A percentile compares a stretch with the other conserved stretches of the same genome.
phyloP scores from a whole-genome alignment of 2,329 filamentous ascomycete genomes.

The Phaeosphaeria sp. region DNA sequence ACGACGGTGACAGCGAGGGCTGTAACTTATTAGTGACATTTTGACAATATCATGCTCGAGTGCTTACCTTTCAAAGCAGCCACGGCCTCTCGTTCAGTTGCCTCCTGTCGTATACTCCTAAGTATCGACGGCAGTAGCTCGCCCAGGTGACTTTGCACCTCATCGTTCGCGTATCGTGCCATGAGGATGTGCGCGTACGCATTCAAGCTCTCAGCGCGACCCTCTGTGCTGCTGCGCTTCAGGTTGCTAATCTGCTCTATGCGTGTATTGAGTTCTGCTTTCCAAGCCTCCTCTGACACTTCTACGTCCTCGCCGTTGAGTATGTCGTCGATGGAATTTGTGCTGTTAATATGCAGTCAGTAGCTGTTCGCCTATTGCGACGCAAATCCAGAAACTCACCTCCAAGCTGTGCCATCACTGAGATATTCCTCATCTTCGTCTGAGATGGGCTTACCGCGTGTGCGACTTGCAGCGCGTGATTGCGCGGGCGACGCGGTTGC shows the following conservation, averaged over 20 bases:
- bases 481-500: constrained; percentile 63
- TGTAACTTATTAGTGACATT: constrained; percentile 25
- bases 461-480: constrained; percentile 58
- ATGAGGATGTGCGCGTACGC: constrained; percentile 71
- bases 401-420: constrained; percentile 66
- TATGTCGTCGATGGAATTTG: constrained; percentile 72
- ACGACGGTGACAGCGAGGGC: constrained; percentile 75
- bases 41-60: neutral
- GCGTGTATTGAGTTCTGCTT: constrained; percentile 67
- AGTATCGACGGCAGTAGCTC: constrained; percentile 72
- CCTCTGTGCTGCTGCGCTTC: constrained; percentile 77
- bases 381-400: constrained; percentile 48
- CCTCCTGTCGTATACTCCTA: constrained; percentile 73
- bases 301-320: constrained; percentile 59
- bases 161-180: constrained; percentile 69
- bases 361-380: neutral
- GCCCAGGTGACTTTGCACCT: constrained; percentile 64
- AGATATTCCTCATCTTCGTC: constrained; percentile 70
- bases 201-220: constrained; percentile 69
- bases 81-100: constrained; percentile 71
- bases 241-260: constrained; percentile 77
- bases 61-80: constrained; percentile 69
- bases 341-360: constrained; percentile 47
- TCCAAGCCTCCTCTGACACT: constrained; percentile 62
- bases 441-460: constrained; percentile 67